Evolutionary conservation across 352 stramenopile genomes (phyloP), one percentile per base, ranked within the genome.

Genomic region (Hyphochytrium catenoides): DNA sequence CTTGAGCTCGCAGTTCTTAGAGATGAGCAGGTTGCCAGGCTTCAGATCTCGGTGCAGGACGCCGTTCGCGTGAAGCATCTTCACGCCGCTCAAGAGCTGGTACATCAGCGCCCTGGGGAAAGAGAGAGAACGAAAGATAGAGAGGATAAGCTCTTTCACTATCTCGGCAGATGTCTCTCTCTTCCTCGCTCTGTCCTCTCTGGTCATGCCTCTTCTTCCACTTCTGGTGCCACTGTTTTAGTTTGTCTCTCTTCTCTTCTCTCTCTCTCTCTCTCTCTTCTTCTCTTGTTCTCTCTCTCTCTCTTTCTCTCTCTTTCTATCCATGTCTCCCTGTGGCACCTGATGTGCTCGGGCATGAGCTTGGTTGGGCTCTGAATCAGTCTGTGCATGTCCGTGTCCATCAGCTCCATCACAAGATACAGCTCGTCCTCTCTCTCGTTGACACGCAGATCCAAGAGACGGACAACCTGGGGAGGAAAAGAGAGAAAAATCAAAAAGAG

Each of bases 391-490:
- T 94, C 81, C 2, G 69, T 91, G 49, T 94, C 81, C 59, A 93
- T 81, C 40, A 91, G 66, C 30, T 93, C 75, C 77, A 93, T 92
- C 4, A 90, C 53, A 28, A 94, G 87, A 47, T 93, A 94, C n/a
- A 94, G 52, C 46, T 90, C 79, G 34, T 94, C 78, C 34, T 88
- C 62, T 22, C 62, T 60, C 5, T 89, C 51, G 41, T 90, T 90
- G 3, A 69, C 59, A 3, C 57, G 73, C 11, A 84, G 43, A 34
- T 79, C 75, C 43, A 81, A 59, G 24, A 84, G 56, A 0, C 55
- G 62, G 15, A 88, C 64, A 31, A 92, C 57, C 65, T 91, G 35
- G 17, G 34, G 22, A 14, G 11, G 16, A 35, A 22, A 50, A 33
- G 22, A 20, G 22, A 5, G 18, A 22, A 15, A 9, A 2, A 9